Base-by-base conservation (phyloP, 2,329 filamentous ascomycete species). In the Diaporthe citrichinensis region DNA sequence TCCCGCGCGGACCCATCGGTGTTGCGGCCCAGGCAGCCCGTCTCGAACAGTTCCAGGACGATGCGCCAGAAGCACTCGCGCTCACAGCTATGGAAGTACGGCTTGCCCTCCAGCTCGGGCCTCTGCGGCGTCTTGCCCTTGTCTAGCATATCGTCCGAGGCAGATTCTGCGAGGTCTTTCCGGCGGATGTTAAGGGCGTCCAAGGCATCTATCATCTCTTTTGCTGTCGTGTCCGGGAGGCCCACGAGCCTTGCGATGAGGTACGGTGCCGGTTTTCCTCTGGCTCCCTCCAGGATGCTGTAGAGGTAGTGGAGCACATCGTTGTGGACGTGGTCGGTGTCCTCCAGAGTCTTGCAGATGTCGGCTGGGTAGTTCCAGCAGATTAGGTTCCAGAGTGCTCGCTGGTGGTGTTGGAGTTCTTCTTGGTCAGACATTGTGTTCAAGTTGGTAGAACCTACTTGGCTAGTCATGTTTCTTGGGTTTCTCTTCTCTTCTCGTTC, bases 261-360 rank as follows among this genome's bases (percentile, higher is more conserved):
- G 41, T 67, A n/a, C 31, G 28, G 3, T 3, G 75, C 51, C 28
- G 39, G 14, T 7, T 65, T 51, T n/a, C 12, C 39, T 15, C 55
- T 59, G 51, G 65, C 58, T 8, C 20, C 12, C 12, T 72, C 53
- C 31, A 76, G 44, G 25, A 74, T 74, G 41, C 51, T 34, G 58
- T 74, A 76, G 17, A 76, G 59, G 25, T 28, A 39, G 41, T 76
- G 75, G 15, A 72, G 34, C 44, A 74, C 72, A 31, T 72, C 41
- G 67, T 55, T 72, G 51, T 74, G 65, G 34, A 74, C 39, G 17
- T 74, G 23, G 2, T 34, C 28, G 15, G 67, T 68, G 1, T 25
- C 28, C 57, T 53, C 44, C 2, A 76, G 72, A 14, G 39, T 59
- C 44, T 67, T 74, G 75, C 59, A 61, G 65, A 74, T 72, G 25